Conservation (phyloP, 371 early-diverging fungal genomes). For the Mucor lusitanicus region DNA sequence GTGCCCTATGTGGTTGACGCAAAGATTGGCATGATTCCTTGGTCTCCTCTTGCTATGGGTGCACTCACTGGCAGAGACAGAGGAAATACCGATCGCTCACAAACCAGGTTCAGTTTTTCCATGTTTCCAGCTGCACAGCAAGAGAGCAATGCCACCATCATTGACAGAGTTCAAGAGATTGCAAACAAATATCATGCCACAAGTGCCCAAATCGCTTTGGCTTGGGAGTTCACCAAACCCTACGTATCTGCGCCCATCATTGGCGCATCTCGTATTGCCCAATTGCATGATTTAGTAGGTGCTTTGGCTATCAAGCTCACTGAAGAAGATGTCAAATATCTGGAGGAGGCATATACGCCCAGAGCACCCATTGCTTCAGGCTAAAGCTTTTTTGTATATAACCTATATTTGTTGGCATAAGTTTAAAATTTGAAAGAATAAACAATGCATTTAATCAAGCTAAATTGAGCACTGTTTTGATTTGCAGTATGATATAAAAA, state of each 20-base stretch:
- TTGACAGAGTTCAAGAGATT: constrained; percentile 44
- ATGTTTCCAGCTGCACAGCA: constrained; percentile 1
- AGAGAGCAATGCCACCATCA: constrained; percentile 19
- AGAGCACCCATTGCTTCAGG: no score
- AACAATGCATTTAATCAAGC: no score
- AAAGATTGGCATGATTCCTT: constrained; percentile 50
- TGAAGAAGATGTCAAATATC: constrained; percentile 36
- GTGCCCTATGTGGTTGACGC: constrained; percentile 47
- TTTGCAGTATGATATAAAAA: no score
- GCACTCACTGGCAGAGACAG: constrained; percentile 37
- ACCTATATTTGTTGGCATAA: no score
- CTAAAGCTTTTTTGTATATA: no score
- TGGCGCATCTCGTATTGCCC: constrained; percentile 37
- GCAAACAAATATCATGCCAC: constrained; percentile 39
- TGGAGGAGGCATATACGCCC: constrained; percentile 30
- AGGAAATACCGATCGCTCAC: background rate
- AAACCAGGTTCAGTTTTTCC: background rate
- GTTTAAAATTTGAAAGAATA: no score
- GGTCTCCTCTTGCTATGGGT: constrained; percentile 56
- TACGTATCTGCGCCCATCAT: constrained; percentile 46
- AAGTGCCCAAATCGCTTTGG: constrained; percentile 34
- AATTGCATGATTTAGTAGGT: constrained; percentile 37
- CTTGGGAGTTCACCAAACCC: constrained; percentile 47
- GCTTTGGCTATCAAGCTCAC: constrained; percentile 38
- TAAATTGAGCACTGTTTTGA: no score